phyloP scores from a whole-genome alignment of 2,329 filamentous ascomycete genomes.

The Bipolaris zeicola region DNA sequence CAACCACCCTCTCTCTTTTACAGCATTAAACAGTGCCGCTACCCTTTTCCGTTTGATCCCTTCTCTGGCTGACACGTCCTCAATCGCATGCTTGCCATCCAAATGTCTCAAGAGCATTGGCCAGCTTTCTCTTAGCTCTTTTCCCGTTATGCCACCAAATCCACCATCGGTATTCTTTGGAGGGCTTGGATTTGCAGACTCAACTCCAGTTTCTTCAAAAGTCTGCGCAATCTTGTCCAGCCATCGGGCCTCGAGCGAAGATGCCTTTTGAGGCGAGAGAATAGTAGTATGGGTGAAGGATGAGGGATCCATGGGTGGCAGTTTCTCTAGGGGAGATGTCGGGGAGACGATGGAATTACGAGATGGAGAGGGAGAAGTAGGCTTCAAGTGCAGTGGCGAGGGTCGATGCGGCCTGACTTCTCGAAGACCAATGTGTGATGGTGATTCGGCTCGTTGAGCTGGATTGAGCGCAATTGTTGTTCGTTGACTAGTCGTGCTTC shows the following conservation, averaged over 20 bases:
- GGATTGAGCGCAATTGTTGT: slow-evolving; percentile 42
- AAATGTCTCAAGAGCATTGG: slow-evolving; percentile 80
- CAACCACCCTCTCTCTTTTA: slow-evolving; percentile 71
- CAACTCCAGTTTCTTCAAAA: slow-evolving; percentile 48
- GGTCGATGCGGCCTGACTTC: slow-evolving; percentile 37
- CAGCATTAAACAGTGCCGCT: slow-evolving; percentile 61
- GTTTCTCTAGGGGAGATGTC: slow-evolving; percentile 25
- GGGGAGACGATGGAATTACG: slow-evolving; percentile 23
- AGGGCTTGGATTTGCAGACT: slow-evolving; percentile 28
- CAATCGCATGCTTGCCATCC: slow-evolving; percentile 81
- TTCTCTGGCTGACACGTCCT: slow-evolving; percentile 84
- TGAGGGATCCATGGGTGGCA: slow-evolving; percentile 24
- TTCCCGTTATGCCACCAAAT: slow-evolving; percentile 26
- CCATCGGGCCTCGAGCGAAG: slow-evolving; percentile 77
- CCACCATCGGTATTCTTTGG: slow-evolving; percentile 26
- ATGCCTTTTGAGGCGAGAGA: slow-evolving; percentile 77
- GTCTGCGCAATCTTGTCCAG: slow-evolving; percentile 52
- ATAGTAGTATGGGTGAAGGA: slow-evolving; percentile 55
- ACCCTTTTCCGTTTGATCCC: slow-evolving; percentile 79
- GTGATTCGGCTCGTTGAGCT: slow-evolving; percentile 27
- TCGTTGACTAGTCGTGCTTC: slow-evolving; percentile 44
- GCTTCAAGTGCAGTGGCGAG: slow-evolving; percentile 42
- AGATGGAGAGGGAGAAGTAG: slow-evolving; percentile 39
- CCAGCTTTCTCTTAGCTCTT: slow-evolving; percentile 67
- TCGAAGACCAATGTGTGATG: slow-evolving; percentile 26